phyloP scores from a whole-genome alignment of 345 rosid species.

The Bretschneidera sinensis region DNA sequence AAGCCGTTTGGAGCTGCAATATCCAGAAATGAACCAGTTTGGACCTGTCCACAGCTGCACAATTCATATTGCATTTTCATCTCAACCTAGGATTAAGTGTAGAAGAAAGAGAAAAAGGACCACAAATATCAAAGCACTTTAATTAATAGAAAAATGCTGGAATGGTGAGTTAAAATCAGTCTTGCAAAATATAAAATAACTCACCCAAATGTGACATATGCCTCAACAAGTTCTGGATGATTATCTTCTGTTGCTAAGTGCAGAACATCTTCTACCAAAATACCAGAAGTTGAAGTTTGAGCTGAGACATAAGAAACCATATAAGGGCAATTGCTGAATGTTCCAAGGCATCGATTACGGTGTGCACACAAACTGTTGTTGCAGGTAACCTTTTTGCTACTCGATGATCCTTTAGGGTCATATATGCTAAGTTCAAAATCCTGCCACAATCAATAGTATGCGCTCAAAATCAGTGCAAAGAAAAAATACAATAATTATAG shows the following conservation, averaged over 20 bases:
- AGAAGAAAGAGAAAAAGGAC: conserved; percentile 1
- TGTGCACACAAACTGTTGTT: conserved; percentile 58
- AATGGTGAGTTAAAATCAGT: not conserved
- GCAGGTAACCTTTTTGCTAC: conserved; percentile 74
- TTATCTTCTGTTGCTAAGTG: conserved; percentile 54
- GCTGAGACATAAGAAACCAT: conserved; percentile 73
- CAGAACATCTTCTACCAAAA: conserved; percentile 75
- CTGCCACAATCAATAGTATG: conserved; percentile 28
- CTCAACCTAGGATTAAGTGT: conserved; percentile 14
- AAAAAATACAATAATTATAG: not conserved
- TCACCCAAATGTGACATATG: conserved; percentile 72
- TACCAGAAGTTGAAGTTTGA: conserved; percentile 78
- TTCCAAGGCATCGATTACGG: conserved; percentile 55
- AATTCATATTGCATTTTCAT: conserved; percentile 31
- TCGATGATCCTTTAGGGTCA: conserved; percentile 59
- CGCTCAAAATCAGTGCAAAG: conserved; percentile 12
- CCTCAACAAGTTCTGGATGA: conserved; percentile 42
- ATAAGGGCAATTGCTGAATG: conserved; percentile 77
- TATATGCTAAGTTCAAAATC: conserved; percentile 69
- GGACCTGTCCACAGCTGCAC: conserved; percentile 95
- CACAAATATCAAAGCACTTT: not conserved
- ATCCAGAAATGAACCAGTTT: conserved; percentile 85
- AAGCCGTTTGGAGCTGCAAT: conserved; percentile 89
- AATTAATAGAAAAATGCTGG: too few relatives aligned
- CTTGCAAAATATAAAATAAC: conserved; percentile 8